These are phyloP conservation scores for Carex scoparia DNA, from an alignment of 176 grass and related monocot genomes.

Conservation along the genomic window DNA sequence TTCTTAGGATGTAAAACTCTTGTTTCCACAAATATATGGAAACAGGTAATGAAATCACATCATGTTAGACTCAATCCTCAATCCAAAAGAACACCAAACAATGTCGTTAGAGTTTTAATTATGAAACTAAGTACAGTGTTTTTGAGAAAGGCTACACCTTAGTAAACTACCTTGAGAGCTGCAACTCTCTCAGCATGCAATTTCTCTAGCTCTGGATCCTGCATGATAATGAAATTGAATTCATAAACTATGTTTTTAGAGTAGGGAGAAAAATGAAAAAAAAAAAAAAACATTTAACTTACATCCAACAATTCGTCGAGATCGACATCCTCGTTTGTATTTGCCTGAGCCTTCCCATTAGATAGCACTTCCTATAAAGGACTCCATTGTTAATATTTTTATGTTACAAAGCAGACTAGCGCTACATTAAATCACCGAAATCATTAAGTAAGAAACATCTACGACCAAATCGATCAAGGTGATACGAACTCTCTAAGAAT, in stretches of 20 bases:
- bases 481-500: not conserved
- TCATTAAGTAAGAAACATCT: not conserved
- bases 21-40: too few relatives aligned
- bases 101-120: not conserved
- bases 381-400: not conserved
- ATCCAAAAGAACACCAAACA: not conserved
- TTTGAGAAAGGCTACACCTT: not conserved
- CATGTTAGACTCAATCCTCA: not conserved
- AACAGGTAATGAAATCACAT: not conserved
- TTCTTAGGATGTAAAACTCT: too few relatives aligned
- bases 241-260: not conserved
- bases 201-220: constrained; percentile 98
- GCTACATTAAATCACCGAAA: not conserved
- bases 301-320: constrained; percentile 97
- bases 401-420: not conserved
- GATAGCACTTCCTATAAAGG: constrained; percentile 61
- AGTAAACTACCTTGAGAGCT: constrained; percentile 70
- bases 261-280: not conserved
- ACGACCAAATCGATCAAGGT: not conserved
- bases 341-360: constrained; percentile 62
- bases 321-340: constrained; percentile 76
- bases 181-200: constrained; percentile 92
- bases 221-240: not conserved
- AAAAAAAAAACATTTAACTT: constrained; percentile 30
- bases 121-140: not conserved